Percentiles rank a stretch among this genome's conserved stretches.
Evolutionary conservation across 805 yeast genomes (phyloP).

Genomic region (Metschnikowia cerradonensis): DNA sequence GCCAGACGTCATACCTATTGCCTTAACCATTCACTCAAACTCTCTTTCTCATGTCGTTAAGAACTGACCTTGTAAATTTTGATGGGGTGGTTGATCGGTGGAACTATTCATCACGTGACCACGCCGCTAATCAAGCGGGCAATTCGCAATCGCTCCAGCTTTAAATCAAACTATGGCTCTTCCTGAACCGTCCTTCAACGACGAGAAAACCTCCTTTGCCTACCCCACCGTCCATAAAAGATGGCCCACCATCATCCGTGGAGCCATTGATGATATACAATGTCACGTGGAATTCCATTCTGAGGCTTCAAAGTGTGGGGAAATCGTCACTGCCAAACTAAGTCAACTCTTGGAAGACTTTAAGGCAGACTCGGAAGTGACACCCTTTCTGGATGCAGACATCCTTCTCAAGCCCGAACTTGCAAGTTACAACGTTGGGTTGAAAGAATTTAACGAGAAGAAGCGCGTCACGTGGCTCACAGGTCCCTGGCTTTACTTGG

Average conservation of each 20-base stretch:
- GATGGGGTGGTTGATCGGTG: background rate
- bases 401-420: conserved; percentile 47
- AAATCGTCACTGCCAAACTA: conserved; percentile 40
- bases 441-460: conserved; percentile 27
- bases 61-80: too few species aligned
- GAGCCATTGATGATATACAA: conserved; percentile 60
- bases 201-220: conserved; percentile 77
- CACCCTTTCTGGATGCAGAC: conserved; percentile 23
- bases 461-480: conserved; percentile 59
- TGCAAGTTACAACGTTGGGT: conserved; percentile 55
- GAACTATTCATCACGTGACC: background rate
- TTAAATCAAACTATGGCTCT: conserved; percentile 30
- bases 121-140: background rate
- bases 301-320: conserved; percentile 44
- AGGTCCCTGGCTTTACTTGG: conserved; percentile 89
- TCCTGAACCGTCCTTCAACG: conserved; percentile 56
- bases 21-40: too few species aligned
- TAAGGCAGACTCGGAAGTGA: conserved; percentile 29
- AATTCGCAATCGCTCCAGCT: background rate
- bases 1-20: too few species aligned
- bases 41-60: too few species aligned
- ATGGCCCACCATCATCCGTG: conserved; percentile 82
- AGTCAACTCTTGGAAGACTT: conserved; percentile 43
- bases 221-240: conserved; percentile 70
- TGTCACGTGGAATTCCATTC: conserved; percentile 15